Evolutionary conservation across 1,139 yeast species (phyloP).

Genomic region (Candida mesenterica): DNA sequence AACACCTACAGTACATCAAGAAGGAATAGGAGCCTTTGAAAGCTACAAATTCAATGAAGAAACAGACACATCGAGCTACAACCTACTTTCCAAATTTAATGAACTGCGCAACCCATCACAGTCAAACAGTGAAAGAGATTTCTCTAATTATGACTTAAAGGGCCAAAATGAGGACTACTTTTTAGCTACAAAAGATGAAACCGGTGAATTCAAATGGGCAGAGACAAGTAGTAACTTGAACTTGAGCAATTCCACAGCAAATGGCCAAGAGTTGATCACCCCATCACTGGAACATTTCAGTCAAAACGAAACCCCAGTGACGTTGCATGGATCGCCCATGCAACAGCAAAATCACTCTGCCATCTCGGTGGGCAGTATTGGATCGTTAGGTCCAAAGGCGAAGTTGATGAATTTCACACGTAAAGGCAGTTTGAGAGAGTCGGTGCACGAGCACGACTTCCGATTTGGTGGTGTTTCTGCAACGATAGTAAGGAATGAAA

Average conservation of each 20-base stretch:
- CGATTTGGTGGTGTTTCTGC: constrained; percentile 34
- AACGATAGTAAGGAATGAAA: constrained; percentile 20
- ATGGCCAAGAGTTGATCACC: constrained; percentile 11
- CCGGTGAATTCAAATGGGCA: constrained; percentile 31
- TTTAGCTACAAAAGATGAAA: constrained; percentile 25
- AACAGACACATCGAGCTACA: constrained; percentile 20
- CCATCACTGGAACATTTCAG: constrained; percentile 18
- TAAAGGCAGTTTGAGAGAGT: constrained; percentile 45
- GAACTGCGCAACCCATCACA: constrained; percentile 19
- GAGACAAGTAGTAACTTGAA: constrained; percentile 9
- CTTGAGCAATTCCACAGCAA: constrained; percentile 2
- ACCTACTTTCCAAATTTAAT: constrained; percentile 27
- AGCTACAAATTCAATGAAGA: constrained; percentile 11
- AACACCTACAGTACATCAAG: background rate
- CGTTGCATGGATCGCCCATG: constrained; percentile 8
- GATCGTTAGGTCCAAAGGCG: constrained; percentile 27
- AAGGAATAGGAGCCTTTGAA: constrained; percentile 4
- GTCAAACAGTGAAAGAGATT: constrained; percentile 19
- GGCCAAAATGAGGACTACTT: constrained; percentile 17
- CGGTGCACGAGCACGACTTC: constrained; percentile 32
- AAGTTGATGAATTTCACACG: constrained; percentile 55
- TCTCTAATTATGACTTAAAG: constrained; percentile 12
- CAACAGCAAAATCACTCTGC: background rate
- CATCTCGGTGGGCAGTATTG: constrained; percentile 3
- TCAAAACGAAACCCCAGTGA: constrained; percentile 12